These are phyloP conservation scores for Tolypocladium album DNA, from an alignment of 2,329 filamentous ascomycete genomes.

Conservation along the genomic window DNA sequence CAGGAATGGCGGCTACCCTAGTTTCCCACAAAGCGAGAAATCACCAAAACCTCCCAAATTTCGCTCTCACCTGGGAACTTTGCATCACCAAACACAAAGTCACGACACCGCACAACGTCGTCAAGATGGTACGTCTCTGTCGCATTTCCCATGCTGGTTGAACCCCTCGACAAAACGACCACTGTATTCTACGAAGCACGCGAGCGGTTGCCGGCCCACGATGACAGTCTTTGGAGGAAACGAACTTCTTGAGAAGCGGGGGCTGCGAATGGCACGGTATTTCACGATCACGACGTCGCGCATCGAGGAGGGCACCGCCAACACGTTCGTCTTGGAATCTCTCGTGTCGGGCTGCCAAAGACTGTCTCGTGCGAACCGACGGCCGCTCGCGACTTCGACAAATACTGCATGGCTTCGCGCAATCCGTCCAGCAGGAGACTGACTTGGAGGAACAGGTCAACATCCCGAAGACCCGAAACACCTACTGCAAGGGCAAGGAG, in stretches of 20 bases:
- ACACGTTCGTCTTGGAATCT: neutral
- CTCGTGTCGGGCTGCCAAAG: neutral
- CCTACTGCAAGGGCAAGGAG: slow-evolving; percentile 94
- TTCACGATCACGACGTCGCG: neutral
- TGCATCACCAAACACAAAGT: slow-evolving; percentile 30
- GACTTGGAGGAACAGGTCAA: slow-evolving; percentile 59
- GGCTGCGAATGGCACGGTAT: neutral
- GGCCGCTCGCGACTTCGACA: slow-evolving; percentile 3
- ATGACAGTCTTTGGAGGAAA: slow-evolving; percentile 16
- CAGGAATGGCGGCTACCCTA: slow-evolving; percentile 26
- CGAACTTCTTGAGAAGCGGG: neutral
- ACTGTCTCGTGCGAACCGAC: slow-evolving; percentile 9
- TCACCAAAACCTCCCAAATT: slow-evolving; percentile 32
- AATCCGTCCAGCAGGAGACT: slow-evolving; percentile 9
- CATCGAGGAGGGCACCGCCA: neutral
- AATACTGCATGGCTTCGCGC: neutral
- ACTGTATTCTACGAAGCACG: slow-evolving; percentile 4
- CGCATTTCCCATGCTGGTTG: slow-evolving; percentile 6
- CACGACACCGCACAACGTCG: slow-evolving; percentile 33
- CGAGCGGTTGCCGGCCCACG: slow-evolving; percentile 15
- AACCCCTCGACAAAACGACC: slow-evolving; percentile 2
- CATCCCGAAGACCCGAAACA: slow-evolving; percentile 95
- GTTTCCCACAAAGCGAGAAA: slow-evolving; percentile 34
- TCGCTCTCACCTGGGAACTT: slow-evolving; percentile 22
- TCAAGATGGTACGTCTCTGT: slow-evolving; percentile 35